These are phyloP conservation scores for Akebia trifoliata DNA, from an alignment of 164 flowering plant genomes.

Conservation along the genomic window DNA sequence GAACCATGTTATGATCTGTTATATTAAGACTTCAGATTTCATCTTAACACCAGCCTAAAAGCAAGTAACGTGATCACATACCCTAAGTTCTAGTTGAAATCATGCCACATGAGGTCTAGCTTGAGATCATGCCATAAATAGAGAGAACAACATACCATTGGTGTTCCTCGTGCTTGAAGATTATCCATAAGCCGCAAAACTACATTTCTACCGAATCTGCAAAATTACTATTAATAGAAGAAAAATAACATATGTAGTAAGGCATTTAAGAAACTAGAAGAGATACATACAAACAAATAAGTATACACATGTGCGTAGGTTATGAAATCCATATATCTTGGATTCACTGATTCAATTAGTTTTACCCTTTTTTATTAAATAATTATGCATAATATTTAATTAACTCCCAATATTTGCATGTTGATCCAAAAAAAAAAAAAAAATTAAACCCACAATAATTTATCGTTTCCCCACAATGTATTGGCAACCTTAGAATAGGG, in stretches of 20 bases:
- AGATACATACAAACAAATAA: background rate
- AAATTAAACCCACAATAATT: no score
- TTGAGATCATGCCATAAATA: background rate
- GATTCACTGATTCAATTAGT: no score
- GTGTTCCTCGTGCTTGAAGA: conserved; percentile 76
- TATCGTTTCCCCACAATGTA: no score
- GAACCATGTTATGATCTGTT: no score
- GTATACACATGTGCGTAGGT: background rate
- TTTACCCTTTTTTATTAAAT: no score
- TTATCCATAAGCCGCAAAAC: conserved; percentile 73
- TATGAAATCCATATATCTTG: no score
- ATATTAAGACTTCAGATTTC: background rate
- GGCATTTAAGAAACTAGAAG: conserved; percentile 1
- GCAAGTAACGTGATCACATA: no score
- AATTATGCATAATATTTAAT: no score
- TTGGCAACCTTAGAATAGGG: no score
- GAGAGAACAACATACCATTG: conserved; percentile 66
- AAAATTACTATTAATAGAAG: conserved; percentile 64
- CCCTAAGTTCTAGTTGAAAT: no score
- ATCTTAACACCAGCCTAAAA: background rate
- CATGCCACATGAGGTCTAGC: background rate
- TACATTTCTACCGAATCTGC: conserved; percentile 79
- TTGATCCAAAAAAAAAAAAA: no score
- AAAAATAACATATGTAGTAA: conserved; percentile 5
- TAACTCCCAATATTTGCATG: no score